phyloP scores from a whole-genome alignment of 2,329 filamentous ascomycete species.

The Claviceps sp. region DNA sequence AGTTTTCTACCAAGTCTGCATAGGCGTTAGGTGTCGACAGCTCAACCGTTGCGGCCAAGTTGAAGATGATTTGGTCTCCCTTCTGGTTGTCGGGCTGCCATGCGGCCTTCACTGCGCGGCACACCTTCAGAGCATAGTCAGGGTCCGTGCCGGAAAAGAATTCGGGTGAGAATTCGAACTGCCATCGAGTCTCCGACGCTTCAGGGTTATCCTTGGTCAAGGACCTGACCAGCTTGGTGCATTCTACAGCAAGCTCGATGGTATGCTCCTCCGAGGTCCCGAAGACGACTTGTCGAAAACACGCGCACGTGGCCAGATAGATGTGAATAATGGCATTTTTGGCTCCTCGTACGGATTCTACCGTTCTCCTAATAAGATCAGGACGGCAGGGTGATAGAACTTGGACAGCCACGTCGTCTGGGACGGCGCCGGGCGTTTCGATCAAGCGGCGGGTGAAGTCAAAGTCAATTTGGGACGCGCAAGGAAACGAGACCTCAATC shows the following conservation, averaged over 20 bases:
- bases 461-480: slow-evolving; percentile 88
- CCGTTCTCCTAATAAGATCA: slow-evolving; percentile 79
- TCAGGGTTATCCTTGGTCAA: slow-evolving; percentile 70
- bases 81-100: slow-evolving; percentile 67
- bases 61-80: slow-evolving; percentile 76
- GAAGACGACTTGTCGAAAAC: slow-evolving; percentile 87
- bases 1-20: slow-evolving; percentile 93
- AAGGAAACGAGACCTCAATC: slow-evolving; percentile 93
- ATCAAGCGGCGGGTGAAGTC: slow-evolving; percentile 83
- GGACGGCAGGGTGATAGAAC: slow-evolving; percentile 85
- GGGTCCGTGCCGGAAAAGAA: slow-evolving; percentile 82
- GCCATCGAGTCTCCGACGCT: slow-evolving; percentile 50
- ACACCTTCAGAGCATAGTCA: slow-evolving; percentile 71
- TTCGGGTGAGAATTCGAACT: slow-evolving; percentile 75
- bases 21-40: slow-evolving; percentile 91
- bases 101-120: slow-evolving; percentile 84
- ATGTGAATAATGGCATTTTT: slow-evolving; percentile 94
- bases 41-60: slow-evolving; percentile 91
- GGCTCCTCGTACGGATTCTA: slow-evolving; percentile 74
- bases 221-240: slow-evolving; percentile 72
- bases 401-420: slow-evolving; percentile 83
- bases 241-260: slow-evolving; percentile 69
- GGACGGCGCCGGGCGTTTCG: slow-evolving; percentile 68
- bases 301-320: slow-evolving; percentile 91
- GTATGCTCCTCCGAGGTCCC: slow-evolving; percentile 72